Percentiles rank a stretch among this genome's conserved stretches.
Evolutionary conservation across 2,329 filamentous ascomycete species (phyloP).

Genomic region (Cladosporium halotolerans): DNA sequence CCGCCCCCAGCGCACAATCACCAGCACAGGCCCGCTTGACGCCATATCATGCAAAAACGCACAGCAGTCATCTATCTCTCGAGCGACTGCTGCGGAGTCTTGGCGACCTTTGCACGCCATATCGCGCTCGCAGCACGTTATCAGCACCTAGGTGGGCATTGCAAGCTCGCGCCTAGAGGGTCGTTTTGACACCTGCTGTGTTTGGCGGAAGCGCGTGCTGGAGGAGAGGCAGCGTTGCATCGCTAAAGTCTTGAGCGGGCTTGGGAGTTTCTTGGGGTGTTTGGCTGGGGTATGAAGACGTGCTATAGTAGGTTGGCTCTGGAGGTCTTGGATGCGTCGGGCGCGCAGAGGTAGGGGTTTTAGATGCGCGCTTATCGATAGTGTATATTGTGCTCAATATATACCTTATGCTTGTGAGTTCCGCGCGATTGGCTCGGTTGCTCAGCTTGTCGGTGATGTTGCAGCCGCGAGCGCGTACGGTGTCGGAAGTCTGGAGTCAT

Average conservation of each 20-base stretch:
- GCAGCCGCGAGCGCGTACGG: no score
- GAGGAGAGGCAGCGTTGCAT: background rate
- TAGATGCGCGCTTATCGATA: no score
- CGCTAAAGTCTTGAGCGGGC: slow-evolving; percentile 10
- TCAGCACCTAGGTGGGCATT: background rate
- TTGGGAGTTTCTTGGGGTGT: slow-evolving; percentile 8
- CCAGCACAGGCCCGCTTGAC: background rate
- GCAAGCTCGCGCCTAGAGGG: background rate
- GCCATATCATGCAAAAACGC: background rate
- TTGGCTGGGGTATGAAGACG: no score
- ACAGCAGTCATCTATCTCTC: background rate
- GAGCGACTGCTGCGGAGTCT: background rate
- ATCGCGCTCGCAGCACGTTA: slow-evolving; percentile 2
- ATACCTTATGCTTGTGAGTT: no score
- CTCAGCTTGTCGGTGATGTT: no score
- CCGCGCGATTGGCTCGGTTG: no score
- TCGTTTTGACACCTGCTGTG: background rate
- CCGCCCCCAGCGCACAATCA: background rate
- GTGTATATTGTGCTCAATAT: no score
- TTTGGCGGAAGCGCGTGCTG: no score
- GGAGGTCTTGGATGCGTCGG: no score
- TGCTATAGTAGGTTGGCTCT: no score
- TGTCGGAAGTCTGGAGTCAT: no score
- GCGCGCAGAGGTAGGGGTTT: no score
- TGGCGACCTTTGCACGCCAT: slow-evolving; percentile 8